A percentile compares a stretch with the other conserved stretches of the same genome.
These are phyloP conservation scores for Moniliophthora roreri DNA, from an alignment of 1,284 basidiomycete genomes.

Conservation along the genomic window DNA sequence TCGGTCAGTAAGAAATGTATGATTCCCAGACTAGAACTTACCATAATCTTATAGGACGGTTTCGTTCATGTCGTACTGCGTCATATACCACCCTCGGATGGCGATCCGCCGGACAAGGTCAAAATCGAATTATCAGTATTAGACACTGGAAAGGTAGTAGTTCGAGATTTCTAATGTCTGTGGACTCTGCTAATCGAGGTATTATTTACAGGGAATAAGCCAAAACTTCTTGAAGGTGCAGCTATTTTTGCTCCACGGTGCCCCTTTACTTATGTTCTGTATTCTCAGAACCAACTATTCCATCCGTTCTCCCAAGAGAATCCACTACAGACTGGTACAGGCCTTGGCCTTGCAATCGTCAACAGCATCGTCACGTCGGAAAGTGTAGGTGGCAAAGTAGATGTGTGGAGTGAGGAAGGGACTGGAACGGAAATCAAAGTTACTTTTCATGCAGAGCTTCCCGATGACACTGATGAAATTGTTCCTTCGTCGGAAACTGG, in stretches of 20 bases:
- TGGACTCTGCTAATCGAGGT: slow-evolving; percentile 2
- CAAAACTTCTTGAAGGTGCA: slow-evolving; percentile 81
- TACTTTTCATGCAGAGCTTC: slow-evolving; percentile 75
- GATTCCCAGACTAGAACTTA: slow-evolving; percentile 12
- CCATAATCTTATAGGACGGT: slow-evolving; percentile 67
- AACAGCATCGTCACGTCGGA: slow-evolving; percentile 89
- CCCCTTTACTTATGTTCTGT: slow-evolving; percentile 15
- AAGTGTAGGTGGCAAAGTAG: slow-evolving; percentile 85
- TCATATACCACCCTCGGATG: slow-evolving; percentile 60
- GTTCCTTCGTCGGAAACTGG: slow-evolving; percentile 38
- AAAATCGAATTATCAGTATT: slow-evolving; percentile 85
- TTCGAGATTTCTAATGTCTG: no score
- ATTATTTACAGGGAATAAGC: slow-evolving; percentile 67
- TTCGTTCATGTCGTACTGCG: slow-evolving; percentile 87
- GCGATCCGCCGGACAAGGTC: slow-evolving; percentile 55
- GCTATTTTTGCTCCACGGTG: neutral
- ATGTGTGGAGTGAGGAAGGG: slow-evolving; percentile 86
- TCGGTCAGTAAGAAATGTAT: slow-evolving; percentile 40
- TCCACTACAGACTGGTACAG: slow-evolving; percentile 89
- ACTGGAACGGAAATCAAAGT: slow-evolving; percentile 94
- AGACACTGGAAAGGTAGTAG: slow-evolving; percentile 76
- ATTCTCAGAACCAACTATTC: slow-evolving; percentile 84
- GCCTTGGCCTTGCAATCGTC: slow-evolving; percentile 95
- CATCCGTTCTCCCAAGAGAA: slow-evolving; percentile 97
- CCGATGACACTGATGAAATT: slow-evolving; percentile 40